Percentiles rank a stretch among this genome's conserved stretches.
These are phyloP conservation scores for Thielaviopsis euricoi DNA, from an alignment of 2,329 filamentous ascomycete genomes.

Conservation along the genomic window DNA sequence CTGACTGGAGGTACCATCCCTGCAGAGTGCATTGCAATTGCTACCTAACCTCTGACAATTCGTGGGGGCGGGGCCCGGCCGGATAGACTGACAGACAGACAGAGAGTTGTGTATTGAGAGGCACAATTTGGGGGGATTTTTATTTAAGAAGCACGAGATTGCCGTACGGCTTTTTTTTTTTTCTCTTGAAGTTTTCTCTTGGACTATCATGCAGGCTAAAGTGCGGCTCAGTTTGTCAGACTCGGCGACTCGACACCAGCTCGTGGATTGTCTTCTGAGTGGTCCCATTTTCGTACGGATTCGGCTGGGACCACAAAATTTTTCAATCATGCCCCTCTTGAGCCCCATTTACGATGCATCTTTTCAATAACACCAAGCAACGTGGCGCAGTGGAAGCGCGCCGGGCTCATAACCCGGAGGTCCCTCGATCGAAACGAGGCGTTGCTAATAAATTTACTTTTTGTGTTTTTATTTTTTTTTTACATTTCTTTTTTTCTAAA, in stretches of 20 bases:
- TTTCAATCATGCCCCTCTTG: neutral
- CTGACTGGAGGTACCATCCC: neutral
- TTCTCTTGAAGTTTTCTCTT: too few species aligned
- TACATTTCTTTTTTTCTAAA: too few species aligned
- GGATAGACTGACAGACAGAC: too few species aligned
- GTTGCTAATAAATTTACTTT: conserved; percentile 4
- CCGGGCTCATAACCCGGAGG: conserved; percentile 13
- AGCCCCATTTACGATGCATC: neutral
- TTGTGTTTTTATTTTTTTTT: neutral
- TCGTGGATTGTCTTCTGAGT: too few species aligned
- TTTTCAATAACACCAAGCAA: conserved; percentile 1
- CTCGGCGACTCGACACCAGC: too few species aligned
- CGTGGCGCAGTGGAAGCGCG: conserved; percentile 12
- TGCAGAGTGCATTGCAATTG: neutral
- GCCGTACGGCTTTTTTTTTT: too few species aligned
- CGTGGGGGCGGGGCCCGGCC: neutral
- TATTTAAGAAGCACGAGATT: too few species aligned
- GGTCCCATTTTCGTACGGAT: too few species aligned
- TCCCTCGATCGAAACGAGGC: conserved; percentile 12
- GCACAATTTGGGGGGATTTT: too few species aligned
- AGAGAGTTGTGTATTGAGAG: too few species aligned
- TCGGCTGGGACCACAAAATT: neutral
- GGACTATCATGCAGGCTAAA: too few species aligned
- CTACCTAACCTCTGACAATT: neutral
- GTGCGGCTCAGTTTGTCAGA: too few species aligned